A percentile compares a stretch with the other conserved stretches of the same genome.
These are phyloP conservation scores for Bruguiera gymnorhiza DNA, from an alignment of 345 rosid genomes.

Conservation along the genomic window DNA sequence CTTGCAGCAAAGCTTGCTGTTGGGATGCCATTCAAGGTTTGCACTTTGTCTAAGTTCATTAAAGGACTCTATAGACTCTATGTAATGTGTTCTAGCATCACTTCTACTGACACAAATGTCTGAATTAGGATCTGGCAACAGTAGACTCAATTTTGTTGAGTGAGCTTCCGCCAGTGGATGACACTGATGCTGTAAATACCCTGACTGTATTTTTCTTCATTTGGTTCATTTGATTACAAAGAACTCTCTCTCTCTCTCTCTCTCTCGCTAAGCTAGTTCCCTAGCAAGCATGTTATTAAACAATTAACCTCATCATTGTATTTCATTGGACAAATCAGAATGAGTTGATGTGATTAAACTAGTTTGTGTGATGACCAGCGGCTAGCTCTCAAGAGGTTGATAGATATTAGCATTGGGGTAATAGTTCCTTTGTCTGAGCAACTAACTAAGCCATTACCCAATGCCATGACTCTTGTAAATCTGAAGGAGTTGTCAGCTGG, in stretches of 20 bases:
- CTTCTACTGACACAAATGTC: slow-evolving; percentile 18
- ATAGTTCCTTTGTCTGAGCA: slow-evolving; percentile 91
- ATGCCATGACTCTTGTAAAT: slow-evolving; percentile 89
- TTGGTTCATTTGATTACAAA: not conserved
- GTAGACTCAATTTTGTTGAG: slow-evolving; percentile 82
- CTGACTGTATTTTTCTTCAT: slow-evolving; percentile 13
- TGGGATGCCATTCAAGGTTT: slow-evolving; percentile 98
- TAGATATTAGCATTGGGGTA: slow-evolving; percentile 90
- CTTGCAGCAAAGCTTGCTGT: slow-evolving; percentile 86
- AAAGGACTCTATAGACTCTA: too few species aligned
- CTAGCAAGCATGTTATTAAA: slow-evolving; percentile 1
- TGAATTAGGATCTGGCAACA: slow-evolving; percentile 83
- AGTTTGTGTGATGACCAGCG: slow-evolving; percentile 49
- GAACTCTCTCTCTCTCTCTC: not conserved
- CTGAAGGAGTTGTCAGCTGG: slow-evolving; percentile 84
- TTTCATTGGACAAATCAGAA: slow-evolving; percentile 13
- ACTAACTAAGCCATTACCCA: slow-evolving; percentile 86
- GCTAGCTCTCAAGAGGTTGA: slow-evolving; percentile 85
- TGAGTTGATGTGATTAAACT: slow-evolving; percentile 11
- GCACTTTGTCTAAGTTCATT: slow-evolving; percentile 8
- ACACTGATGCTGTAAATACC: slow-evolving; percentile 73
- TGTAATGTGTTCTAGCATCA: too few species aligned
- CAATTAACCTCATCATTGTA: not conserved
- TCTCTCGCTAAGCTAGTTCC: not conserved
- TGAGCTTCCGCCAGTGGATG: slow-evolving; percentile 84